Evolutionary conservation across 345 rosid genomes (phyloP).

Genomic region (Populus pruinosa): DNA sequence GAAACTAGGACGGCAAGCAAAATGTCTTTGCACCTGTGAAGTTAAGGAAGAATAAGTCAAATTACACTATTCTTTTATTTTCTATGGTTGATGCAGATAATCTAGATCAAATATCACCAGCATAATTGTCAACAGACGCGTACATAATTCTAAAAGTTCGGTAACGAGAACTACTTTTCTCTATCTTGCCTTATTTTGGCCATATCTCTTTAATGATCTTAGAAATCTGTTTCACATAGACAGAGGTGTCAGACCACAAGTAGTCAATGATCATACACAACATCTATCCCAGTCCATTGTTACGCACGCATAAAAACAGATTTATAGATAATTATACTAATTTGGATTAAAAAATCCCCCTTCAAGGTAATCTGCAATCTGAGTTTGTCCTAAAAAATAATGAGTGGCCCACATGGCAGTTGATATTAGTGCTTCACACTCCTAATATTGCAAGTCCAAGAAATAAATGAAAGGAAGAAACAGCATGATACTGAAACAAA

Average conservation of each 20-base stretch:
- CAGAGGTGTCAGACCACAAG: not conserved
- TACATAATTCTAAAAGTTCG: not conserved
- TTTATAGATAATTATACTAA: not conserved
- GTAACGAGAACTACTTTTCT: not conserved
- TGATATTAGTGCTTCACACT: not conserved
- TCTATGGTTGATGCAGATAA: not conserved
- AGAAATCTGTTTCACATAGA: not conserved
- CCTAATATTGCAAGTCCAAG: not conserved
- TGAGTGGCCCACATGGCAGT: not conserved
- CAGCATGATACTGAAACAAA: not conserved
- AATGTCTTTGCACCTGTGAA: constrained; percentile 48
- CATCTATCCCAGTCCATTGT: not conserved
- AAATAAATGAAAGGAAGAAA: not conserved
- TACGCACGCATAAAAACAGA: not conserved
- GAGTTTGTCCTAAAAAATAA: not conserved
- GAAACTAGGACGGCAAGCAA: constrained; percentile 57
- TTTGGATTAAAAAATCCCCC: not conserved
- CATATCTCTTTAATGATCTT: not conserved
- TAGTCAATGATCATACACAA: not conserved
- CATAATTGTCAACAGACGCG: not conserved
- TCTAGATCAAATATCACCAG: not conserved
- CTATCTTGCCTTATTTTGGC: not conserved
- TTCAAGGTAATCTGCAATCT: not conserved
- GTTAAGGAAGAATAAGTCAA: not conserved
- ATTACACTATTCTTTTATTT: not conserved